Evolutionary conservation across 2,329 filamentous ascomycete species (phyloP), one percentile per base, ranked within the genome.

Genomic region (Aspergillus fijiensis): DNA sequence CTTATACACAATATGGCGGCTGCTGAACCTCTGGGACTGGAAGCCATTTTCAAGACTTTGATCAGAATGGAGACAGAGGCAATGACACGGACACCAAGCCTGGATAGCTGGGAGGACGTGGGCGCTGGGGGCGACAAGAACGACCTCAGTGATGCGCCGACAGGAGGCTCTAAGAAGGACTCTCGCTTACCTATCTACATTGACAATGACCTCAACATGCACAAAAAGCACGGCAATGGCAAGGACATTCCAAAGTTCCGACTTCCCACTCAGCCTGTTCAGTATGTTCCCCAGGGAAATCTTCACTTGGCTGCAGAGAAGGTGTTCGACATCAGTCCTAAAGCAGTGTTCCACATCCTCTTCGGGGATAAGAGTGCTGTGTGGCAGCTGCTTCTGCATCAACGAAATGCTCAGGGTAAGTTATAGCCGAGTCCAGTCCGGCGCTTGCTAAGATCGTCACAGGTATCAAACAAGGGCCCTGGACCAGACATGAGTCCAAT

Each of bases 351-450:
- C 75, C 94, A 98, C 71, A 91, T 98, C 16, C 84, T 99, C 55
- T 99, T 98, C 75, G 95, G 95, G 42, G 95, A 99, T 76, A 96
- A 94, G 78, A 96, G 91, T 73, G 91, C 93, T 35, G 88, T 98
- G 45, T 99, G 97, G 77, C 92, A 95, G 68, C 87, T 94, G 70
- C 82, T 98, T 31, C 94, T 97, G 73, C 89, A 91, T 72, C 92
- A 96, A 73, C 85, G 90, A 55, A 85, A 88, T 68, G 91, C 90
- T 14, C 85, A 88, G 73, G 77, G 80, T 82, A 72, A 64, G 75
- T 64, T 10, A 39, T 29, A 29, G n/a, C 4, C 6, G 31, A 11
- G 12, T 19, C 4, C 49, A 5, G 16, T 48, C 5, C 6, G 11
- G n/a, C 7, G 23, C 25, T 25, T 57, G 50, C 67, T 72, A 63